Evolutionary conservation across 2,329 filamentous ascomycete species (phyloP), one percentile per base, ranked within the genome.

Genomic region (Nemania diffusa): DNA sequence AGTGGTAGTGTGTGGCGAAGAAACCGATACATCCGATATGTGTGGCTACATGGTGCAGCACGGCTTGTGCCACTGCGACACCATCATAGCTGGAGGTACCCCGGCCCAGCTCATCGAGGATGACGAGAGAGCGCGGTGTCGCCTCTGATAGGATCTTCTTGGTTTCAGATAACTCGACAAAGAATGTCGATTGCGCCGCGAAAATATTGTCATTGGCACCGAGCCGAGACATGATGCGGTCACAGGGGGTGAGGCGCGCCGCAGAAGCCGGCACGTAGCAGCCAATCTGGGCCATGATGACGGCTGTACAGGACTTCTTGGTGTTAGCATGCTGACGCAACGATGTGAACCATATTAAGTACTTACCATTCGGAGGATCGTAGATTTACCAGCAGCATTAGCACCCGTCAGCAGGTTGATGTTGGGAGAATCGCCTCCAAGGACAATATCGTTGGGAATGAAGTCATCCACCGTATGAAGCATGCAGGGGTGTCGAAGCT

Each of bases 121-220:
- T 99, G 62, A 99, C 96, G 0, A 99, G 88, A 0, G 94, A 97
- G 11, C 95, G 92, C 0, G 95, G 92, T 0, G 95, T 97, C 0
- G 96, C 96, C 81, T 98, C 96, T 0, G 93, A 90, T 0, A 99
- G 85, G 57, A 99, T 99, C 84, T 98, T 98, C 83, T 98, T 97
- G 0, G 96, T 99, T 79, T 99, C 96, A 0, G 94, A 94, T 1
- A 99, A 84, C 80, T 99, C 96, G 29, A 99, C 95, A 76, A 99
- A 98, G 84, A 99, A 99, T 2, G 96, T 99, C 15, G 93, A 97
- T 79, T 99, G 96, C 0, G 95, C 93, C 1, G 95, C 96, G 77
- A 99, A 98, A 74, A 99, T 99, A 80, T 98, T 98, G 87, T 99
- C 96, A 76, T 98, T 97, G 55, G 96, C 96, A 9, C 96, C 96